Conservation (phyloP, 495 filamentous ascomycete species). For the Tuber borchii region DNA sequence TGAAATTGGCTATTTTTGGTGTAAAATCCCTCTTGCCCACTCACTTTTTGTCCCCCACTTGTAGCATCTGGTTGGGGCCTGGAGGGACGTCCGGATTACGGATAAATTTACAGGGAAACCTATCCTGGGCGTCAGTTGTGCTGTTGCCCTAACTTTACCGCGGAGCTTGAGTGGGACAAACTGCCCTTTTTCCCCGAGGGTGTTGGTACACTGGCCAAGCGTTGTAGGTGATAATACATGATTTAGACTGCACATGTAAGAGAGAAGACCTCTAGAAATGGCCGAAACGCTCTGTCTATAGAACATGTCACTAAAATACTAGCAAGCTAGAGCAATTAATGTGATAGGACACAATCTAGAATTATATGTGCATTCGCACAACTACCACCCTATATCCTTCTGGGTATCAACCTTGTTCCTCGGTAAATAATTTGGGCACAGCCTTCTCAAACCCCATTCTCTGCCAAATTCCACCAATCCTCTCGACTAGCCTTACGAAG, state of each 20-base stretch:
- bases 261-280: neutral
- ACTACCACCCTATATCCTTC: neutral
- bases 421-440: slow-evolving; percentile 19
- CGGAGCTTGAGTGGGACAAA: neutral
- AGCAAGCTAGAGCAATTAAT: neutral
- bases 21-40: too few species aligned
- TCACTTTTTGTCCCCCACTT: too few species aligned
- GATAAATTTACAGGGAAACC: neutral
- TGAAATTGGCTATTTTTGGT: too few species aligned
- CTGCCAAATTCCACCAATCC: slow-evolving; percentile 36
- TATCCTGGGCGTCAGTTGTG: neutral
- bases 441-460: slow-evolving; percentile 36
- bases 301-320: neutral
- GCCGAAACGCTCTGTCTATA: neutral
- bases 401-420: neutral
- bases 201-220: neutral
- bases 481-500: slow-evolving; percentile 31
- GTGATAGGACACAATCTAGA: neutral
- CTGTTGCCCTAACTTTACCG: neutral
- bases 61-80: neutral
- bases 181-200: neutral
- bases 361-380: neutral
- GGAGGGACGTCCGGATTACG: neutral
- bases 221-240: neutral
- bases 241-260: neutral